Evolutionary conservation across 2,329 filamentous ascomycete species (phyloP).

Genomic region (Fusarium sp.): DNA sequence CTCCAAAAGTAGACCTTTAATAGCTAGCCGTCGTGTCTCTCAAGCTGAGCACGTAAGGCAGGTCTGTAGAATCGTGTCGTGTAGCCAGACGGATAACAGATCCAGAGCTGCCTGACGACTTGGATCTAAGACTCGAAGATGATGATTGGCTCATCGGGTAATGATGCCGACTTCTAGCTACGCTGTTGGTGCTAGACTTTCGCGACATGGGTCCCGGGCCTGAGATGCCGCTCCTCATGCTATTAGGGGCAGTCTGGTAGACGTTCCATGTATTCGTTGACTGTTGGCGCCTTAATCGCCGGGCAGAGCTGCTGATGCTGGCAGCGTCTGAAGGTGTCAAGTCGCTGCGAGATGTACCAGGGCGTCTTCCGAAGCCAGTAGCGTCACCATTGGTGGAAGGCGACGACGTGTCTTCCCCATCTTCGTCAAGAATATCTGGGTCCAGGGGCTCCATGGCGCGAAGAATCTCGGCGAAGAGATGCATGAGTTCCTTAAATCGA

Average conservation of each 20-base stretch:
- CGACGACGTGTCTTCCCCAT: constrained; percentile 39
- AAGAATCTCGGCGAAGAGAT: constrained; percentile 82
- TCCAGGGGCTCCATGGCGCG: constrained; percentile 77
- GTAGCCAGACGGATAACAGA: constrained; percentile 63
- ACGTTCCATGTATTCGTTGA: constrained; percentile 58
- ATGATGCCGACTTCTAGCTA: constrained; percentile 56
- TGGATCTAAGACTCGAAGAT: constrained; percentile 54
- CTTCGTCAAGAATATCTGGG: constrained; percentile 59
- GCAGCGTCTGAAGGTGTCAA: constrained; percentile 45
- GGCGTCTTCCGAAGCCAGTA: constrained; percentile 56
- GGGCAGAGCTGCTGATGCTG: constrained; percentile 50
- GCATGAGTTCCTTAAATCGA: constrained; percentile 83
- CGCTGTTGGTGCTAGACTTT: constrained; percentile 53
- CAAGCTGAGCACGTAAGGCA: constrained; percentile 54
- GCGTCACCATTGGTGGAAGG: constrained; percentile 59
- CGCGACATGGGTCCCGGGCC: constrained; percentile 49
- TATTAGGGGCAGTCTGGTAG: constrained; percentile 66
- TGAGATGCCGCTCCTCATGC: constrained; percentile 58
- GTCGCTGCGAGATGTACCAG: constrained; percentile 54
- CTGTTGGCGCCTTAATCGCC: constrained; percentile 52
- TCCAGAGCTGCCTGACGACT: constrained; percentile 51
- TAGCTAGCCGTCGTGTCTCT: constrained; percentile 48
- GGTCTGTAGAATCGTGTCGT: constrained; percentile 46
- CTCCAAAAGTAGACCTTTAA: constrained; percentile 16
- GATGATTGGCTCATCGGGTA: constrained; percentile 55